Evolutionary conservation across 352 stramenopile genomes (phyloP), one percentile per base, ranked within the genome.

Genomic region (Globisporangium spiculum): DNA sequence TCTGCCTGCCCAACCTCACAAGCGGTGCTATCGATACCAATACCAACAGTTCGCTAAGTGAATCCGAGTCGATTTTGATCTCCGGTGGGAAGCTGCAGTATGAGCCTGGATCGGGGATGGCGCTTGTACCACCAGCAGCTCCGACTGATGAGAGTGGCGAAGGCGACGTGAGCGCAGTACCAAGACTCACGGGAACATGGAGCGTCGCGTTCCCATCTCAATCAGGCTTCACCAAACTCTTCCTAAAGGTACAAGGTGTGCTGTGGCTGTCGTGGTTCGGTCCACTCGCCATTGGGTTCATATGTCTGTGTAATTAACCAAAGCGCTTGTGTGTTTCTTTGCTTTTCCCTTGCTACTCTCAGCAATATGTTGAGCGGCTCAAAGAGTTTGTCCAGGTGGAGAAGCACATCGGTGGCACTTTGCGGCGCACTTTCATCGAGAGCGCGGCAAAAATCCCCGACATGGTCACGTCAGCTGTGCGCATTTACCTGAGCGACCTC

Each of bases 51-150:
- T 32, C 6, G 27, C 27, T 4, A 32, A 32, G 4, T 12, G n/a
- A 32, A 24, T 54, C 16, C 3, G 62, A 73, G 2, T n/a, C 48
- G 14, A 65, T 74, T 59, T 27, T 66, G 24, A 16, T 80, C 65
- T 66, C 80, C 0, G 77, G 78, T 59, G 83, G 83, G 4, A 90
- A 85, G 50, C 66, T 91, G 10, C 52, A 66, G 38, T 91, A 86
- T 48, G 60, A 81, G 44, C 55, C 72, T 52, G 44, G 16, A 8
- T 54, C 60, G 38, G 8, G 32, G 26, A 18, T 6, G 10, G 38
- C n/a, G 44, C 44, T 52, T 8, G 32, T 18, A 66, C 16, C 24
- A 56, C 6, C 20, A 57, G 36, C 7, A 59, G 14, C 30, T n/a
- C 20, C 26, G 22, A 22, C 7, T 10, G 34, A 54, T 44, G 53